phyloP scores from a whole-genome alignment of 495 filamentous ascomycete genomes.

The Jackrogersella multiformis region DNA sequence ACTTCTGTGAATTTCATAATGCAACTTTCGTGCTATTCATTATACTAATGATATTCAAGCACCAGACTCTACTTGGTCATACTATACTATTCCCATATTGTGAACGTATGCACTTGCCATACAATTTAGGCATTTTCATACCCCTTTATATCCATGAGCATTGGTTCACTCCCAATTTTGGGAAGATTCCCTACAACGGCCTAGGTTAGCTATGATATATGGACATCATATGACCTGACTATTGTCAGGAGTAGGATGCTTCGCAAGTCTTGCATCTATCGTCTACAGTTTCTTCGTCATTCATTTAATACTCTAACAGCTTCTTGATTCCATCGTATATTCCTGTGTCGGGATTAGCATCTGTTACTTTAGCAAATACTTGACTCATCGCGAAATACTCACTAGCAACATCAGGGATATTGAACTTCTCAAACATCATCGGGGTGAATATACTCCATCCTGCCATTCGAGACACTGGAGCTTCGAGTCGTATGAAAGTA shows the following conservation, averaged over 20 bases:
- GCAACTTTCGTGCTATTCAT: too few relatives aligned
- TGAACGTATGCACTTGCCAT: background rate
- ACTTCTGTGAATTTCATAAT: too few relatives aligned
- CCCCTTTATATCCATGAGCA: background rate
- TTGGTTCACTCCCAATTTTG: background rate
- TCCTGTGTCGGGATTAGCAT: conserved; percentile 52
- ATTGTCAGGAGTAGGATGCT: background rate
- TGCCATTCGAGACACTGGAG: conserved; percentile 89
- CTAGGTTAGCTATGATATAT: background rate
- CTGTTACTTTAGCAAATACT: background rate
- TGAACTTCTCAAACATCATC: conserved; percentile 84
- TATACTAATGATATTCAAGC: too few relatives aligned
- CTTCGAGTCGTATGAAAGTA: conserved; percentile 87
- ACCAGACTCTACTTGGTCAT: too few relatives aligned
- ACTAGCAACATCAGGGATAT: conserved; percentile 91
- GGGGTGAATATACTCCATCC: conserved; percentile 92
- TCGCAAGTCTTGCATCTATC: background rate
- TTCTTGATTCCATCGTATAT: conserved; percentile 65
- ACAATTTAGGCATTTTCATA: background rate
- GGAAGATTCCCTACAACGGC: background rate
- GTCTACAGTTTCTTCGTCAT: background rate
- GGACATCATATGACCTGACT: background rate
- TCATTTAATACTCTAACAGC: conserved; percentile 52
- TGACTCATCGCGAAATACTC: conserved; percentile 54
- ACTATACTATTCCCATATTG: background rate